A percentile compares a stretch with the other conserved stretches of the same genome.
Evolutionary conservation across 306 rosid genomes (phyloP).

Genomic region (Malus domestica): DNA sequence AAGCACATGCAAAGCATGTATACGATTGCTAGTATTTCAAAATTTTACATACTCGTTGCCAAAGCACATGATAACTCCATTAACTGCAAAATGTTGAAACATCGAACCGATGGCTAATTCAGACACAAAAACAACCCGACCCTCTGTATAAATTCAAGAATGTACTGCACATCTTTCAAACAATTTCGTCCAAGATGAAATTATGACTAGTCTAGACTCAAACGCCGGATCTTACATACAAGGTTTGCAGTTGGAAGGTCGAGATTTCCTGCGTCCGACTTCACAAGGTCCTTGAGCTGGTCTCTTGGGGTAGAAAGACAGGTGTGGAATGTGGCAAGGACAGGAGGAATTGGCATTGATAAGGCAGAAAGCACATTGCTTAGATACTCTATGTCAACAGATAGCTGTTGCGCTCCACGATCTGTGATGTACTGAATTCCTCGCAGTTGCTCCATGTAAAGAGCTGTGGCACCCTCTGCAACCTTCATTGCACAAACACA

Average conservation of each 20-base stretch:
- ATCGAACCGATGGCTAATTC: too few species aligned
- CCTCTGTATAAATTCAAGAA: too few species aligned
- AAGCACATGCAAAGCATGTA: too few species aligned
- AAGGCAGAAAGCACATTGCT: conserved; percentile 89
- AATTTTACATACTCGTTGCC: too few species aligned
- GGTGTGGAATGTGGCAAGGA: conserved; percentile 67
- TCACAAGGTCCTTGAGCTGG: conserved; percentile 64
- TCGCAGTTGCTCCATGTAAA: conserved; percentile 81
- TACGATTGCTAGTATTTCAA: too few species aligned
- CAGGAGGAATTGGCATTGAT: conserved; percentile 81
- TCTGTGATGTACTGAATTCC: conserved; percentile 82
- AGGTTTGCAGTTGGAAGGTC: conserved; percentile 91
- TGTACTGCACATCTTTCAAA: background rate
- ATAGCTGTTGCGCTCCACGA: conserved; percentile 84
- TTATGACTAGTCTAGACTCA: conserved; percentile 33
- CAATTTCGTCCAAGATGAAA: too few species aligned
- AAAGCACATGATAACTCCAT: too few species aligned
- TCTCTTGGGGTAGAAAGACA: conserved; percentile 76
- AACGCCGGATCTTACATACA: conserved; percentile 81
- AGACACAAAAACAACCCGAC: too few species aligned
- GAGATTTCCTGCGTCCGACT: conserved; percentile 59
- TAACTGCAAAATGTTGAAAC: too few species aligned
- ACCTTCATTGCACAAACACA: conserved; percentile 37
- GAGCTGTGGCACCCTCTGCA: conserved; percentile 97
- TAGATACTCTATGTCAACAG: conserved; percentile 88